Percentiles rank a stretch among this genome's conserved stretches.
phyloP scores from a whole-genome alignment of 148 eudicot species.

The Rhododendron kiyosumense region DNA sequence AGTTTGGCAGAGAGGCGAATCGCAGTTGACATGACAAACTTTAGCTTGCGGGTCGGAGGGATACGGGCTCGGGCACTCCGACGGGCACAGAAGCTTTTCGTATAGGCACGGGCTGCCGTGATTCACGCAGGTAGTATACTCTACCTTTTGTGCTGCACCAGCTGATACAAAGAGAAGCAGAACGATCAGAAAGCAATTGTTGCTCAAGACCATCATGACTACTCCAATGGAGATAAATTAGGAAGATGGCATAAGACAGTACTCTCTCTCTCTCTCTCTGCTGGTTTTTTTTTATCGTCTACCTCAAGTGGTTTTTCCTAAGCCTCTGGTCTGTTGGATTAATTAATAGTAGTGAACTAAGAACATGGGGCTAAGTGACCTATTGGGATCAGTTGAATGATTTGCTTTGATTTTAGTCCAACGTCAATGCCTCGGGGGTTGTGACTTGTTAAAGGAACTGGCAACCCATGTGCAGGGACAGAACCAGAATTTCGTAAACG shows the following conservation, averaged over 20 bases:
- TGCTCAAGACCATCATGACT: conserved; percentile 16
- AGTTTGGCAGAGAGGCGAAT: conserved; percentile 54
- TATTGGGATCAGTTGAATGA: background rate
- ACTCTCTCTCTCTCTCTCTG: background rate
- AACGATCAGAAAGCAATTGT: conserved; percentile 13
- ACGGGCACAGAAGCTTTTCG: conserved; percentile 40
- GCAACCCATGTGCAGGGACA: too few species aligned
- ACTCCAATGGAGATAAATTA: background rate
- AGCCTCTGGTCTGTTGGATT: too few species aligned
- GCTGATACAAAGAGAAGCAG: conserved; percentile 15
- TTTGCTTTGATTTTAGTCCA: background rate
- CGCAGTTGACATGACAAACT: conserved; percentile 54
- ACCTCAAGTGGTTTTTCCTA: background rate
- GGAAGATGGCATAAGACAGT: background rate
- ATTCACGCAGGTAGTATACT: conserved; percentile 25
- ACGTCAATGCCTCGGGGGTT: conserved; percentile 19
- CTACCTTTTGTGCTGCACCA: conserved; percentile 9
- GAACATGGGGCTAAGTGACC: background rate
- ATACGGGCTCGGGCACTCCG: conserved; percentile 42
- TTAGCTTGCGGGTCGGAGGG: conserved; percentile 50
- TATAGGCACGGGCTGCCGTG: conserved; percentile 39
- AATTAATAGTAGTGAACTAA: too few species aligned
- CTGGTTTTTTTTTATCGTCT: conserved; percentile 9
- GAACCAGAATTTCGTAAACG: too few species aligned
- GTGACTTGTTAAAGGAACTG: conserved; percentile 6